Evolutionary conservation across 2,329 filamentous ascomycete species (phyloP), one percentile per base, ranked within the genome.

Genomic region (Gliomastix tumulicola): DNA sequence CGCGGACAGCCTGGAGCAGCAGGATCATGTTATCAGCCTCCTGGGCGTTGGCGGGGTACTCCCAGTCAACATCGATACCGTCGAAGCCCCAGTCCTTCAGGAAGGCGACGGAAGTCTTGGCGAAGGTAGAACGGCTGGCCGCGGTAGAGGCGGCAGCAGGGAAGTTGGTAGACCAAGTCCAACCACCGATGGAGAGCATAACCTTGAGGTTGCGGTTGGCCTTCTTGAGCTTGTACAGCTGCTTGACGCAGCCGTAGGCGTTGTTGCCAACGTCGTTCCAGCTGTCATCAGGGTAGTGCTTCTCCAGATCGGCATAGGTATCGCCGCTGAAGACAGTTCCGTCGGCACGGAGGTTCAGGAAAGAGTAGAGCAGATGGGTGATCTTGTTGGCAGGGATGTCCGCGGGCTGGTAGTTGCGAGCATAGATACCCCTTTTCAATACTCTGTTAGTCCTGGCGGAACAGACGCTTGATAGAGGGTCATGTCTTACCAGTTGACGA

Each of bases 81-180:
- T 71, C 71, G 37, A 74, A 68, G 1, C 86, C 87, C 50, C 84
- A 72, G 55, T 94, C 79, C 49, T 82, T 79, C 39, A 94, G 68
- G 36, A 92, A 57, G 7, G 68, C 59, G 1, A 89, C 81, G 3
- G 85, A 77, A 4, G 73, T 76, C 32, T 71, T 60, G 6, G 87
- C 88, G 59, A 94, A 94, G 3, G 48, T 73, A 23, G 66, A 57
- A 13, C 87, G 74, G 13, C 76, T 79, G 3, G 66, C 59, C 0
- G 71, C 68, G 0, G 80, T 83, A 41, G 76, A 77, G 9, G 81
- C 77, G 0, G 81, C 80, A 2, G 66, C 65, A 1, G 84, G 68
- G 53, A 94, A 90, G 56, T 87, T 86, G 47, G 71, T 64, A 3
- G 84, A 88, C 59, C 86, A 92, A 0, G 84, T 88, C 84, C 84